Evolutionary conservation across 176 grass and related monocot species (phyloP).

Genomic region (Echinochloa phyllopogon): DNA sequence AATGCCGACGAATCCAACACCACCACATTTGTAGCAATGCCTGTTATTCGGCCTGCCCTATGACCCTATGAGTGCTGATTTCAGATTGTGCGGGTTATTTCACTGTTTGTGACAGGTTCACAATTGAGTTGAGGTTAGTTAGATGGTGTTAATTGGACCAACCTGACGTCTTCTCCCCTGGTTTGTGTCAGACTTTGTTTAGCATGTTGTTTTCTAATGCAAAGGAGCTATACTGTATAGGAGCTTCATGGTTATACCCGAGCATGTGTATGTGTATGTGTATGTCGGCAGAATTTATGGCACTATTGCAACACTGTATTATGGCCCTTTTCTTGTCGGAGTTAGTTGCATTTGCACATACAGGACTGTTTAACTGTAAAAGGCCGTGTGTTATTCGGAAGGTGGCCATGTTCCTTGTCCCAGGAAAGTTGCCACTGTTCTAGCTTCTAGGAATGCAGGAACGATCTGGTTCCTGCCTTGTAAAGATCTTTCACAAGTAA

Average conservation of each 20-base stretch:
- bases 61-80: neutral
- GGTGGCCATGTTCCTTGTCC: neutral
- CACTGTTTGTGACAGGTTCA: neutral
- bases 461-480: neutral
- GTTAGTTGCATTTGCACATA: neutral
- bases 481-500: neutral
- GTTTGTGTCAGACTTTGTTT: slow-evolving; percentile 10
- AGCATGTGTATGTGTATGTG: neutral
- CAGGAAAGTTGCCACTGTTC: neutral
- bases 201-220: slow-evolving; percentile 10
- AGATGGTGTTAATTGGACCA: neutral
- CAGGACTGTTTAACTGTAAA: neutral
- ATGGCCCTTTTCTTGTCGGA: slow-evolving; percentile 15
- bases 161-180: neutral
- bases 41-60: neutral
- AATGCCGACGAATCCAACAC: slow-evolving; percentile 11
- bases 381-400: neutral
- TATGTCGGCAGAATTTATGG: neutral
- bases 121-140: neutral
- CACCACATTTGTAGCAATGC: neutral
- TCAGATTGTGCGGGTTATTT: neutral
- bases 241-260: slow-evolving; percentile 5
- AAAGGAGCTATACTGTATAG: neutral
- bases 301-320: neutral
- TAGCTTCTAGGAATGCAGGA: neutral